Evolutionary conservation across 495 filamentous ascomycete genomes (phyloP), one percentile per base, ranked within the genome.

Genomic region (Hyaloscypha hepaticicola): DNA sequence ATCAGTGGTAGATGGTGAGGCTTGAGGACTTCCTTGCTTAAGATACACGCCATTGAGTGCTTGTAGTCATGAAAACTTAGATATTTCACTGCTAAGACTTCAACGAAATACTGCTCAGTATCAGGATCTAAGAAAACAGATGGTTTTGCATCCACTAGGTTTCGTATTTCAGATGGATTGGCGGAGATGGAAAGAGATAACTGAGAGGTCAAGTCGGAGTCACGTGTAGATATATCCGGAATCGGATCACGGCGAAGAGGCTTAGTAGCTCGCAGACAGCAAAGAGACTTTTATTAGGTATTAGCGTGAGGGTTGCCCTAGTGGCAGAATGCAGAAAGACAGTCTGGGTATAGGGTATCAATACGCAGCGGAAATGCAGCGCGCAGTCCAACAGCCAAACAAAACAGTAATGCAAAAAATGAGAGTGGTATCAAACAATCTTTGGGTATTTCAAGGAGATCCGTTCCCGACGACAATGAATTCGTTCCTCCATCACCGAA

Each of bases 261-360:
- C 1, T 16, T 1, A 1, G n/a, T 60, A 26, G 41, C 50, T 58
- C 53, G 58, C 57, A 67, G 49, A 72, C 64, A 64, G 65, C 56
- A 61, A 70, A 22, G 65, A 61, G 51, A 60, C 33, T 73, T 70
- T 70, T 70, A 73, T 73, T 73, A 73, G 62, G 59, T 73, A 73
- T 73, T 73, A 73, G 34, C 61, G 60, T 58, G 11, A 58, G 51
- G 59, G 34, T 61, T 73, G 71, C 71, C 71, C 71, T 73, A 73
- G 41, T 65, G 71, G 71, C 71, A 71, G 71, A 71, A 69, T 72
- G 70, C 68, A 55, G 64, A 69, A 60, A 69, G 66, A 69, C 66
- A 68, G 66, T 70, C 71, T 73, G 71, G 71, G 71, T 73, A 73
- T 73, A 70, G 69, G 71, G 71, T 73, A 73, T 73, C 71, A 71